These are phyloP conservation scores for Thalassiosira delicatula DNA, from an alignment of 352 stramenopile species.

Conservation along the genomic window DNA sequence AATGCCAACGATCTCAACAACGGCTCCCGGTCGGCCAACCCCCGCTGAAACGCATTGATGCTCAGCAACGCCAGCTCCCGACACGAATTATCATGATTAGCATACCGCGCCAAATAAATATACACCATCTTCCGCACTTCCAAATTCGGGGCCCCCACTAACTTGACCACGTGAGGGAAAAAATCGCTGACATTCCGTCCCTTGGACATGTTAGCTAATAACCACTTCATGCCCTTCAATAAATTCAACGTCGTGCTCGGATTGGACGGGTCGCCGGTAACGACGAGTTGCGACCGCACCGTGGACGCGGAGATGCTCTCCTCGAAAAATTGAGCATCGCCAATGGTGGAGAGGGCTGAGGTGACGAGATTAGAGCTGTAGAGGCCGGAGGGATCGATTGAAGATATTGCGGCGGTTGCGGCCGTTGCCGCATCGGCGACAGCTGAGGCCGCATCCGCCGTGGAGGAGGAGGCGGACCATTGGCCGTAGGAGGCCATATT, in stretches of 20 bases:
- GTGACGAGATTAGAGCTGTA: conserved; percentile 42
- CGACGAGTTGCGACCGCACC: conserved; percentile 71
- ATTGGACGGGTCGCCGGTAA: conserved; percentile 76
- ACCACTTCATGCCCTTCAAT: conserved; percentile 97
- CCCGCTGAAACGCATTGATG: conserved; percentile 99
- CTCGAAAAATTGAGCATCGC: conserved; percentile 97
- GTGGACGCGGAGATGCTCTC: conserved; percentile 90
- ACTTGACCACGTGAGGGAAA: conserved; percentile 97
- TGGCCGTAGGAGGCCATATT: conserved; percentile 22
- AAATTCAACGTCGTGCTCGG: conserved; percentile 90
- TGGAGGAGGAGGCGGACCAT: conserved; percentile 1
- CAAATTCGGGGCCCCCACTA: conserved; percentile 88
- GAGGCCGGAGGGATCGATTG: conserved; percentile 24
- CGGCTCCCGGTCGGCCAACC: conserved; percentile 93
- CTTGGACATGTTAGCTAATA: conserved; percentile 96
- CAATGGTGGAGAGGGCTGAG: conserved; percentile 75
- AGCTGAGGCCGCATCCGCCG: conserved; percentile 1
- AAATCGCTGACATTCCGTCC: conserved; percentile 96
- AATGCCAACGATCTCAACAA: conserved; percentile 90
- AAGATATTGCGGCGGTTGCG: conserved; percentile 13
- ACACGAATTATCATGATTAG: conserved; percentile 92
- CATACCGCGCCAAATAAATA: conserved; percentile 99
- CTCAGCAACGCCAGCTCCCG: conserved; percentile 95
- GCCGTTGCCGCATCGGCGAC: conserved; percentile 15
- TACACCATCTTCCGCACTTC: conserved; percentile 99